Evolutionary conservation across 768 basidiomycete species (phyloP).

Genomic region (Kwoniella heveanensis): DNA sequence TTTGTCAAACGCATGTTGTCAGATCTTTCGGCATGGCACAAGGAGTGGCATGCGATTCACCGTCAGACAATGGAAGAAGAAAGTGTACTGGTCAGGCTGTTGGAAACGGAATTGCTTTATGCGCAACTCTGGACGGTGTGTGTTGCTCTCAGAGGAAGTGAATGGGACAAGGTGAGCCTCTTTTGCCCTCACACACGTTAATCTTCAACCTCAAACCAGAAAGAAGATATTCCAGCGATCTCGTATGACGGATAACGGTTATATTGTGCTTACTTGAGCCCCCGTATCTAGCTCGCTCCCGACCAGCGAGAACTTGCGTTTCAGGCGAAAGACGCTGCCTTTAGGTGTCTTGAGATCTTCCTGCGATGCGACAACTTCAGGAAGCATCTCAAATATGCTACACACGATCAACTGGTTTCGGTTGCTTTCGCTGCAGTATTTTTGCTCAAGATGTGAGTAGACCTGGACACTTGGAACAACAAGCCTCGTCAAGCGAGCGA

Average conservation of each 20-base stretch:
- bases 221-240: too few relatives aligned
- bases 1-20: constrained; percentile 84
- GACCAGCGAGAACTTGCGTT: constrained; percentile 93
- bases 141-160: constrained; percentile 82
- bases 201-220: too few relatives aligned
- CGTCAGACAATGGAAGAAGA: constrained; percentile 73
- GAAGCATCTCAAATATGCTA: constrained; percentile 63
- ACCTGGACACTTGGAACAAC: neutral
- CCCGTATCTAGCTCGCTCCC: constrained; percentile 68
- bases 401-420: constrained; percentile 88
- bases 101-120: constrained; percentile 85
- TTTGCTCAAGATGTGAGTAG: constrained; percentile 73
- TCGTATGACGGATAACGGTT: too few relatives aligned
- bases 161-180: constrained; percentile 79
- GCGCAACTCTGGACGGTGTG: constrained; percentile 95
- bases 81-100: constrained; percentile 79
- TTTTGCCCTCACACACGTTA: too few relatives aligned
- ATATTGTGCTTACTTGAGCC: too few relatives aligned
- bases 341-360: constrained; percentile 80
- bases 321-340: constrained; percentile 90
- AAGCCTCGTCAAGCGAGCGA: too few relatives aligned
- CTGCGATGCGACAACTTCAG: constrained; percentile 61
- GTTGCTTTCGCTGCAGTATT: constrained; percentile 89
- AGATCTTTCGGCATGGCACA: constrained; percentile 88
- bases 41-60: constrained; percentile 82